Evolutionary conservation across 805 yeast genomes (phyloP).

Genomic region (Kazachstania africana): DNA sequence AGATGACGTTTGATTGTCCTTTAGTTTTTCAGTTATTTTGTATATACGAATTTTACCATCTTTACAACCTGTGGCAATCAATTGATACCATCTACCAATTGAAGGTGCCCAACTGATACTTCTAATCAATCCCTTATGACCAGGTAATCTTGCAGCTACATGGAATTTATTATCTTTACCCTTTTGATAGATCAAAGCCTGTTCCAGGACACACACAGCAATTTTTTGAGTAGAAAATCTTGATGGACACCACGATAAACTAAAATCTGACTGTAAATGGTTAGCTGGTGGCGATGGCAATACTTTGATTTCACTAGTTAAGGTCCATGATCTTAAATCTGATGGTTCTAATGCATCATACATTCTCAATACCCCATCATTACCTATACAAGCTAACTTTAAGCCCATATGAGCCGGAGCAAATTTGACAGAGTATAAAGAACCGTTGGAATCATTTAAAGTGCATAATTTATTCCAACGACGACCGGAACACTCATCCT

Average conservation of each 20-base stretch:
- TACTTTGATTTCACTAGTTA: conserved; percentile 59
- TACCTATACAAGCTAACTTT: conserved; percentile 74
- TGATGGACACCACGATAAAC: conserved; percentile 85
- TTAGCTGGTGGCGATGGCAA: conserved; percentile 63
- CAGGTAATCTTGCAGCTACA: conserved; percentile 58
- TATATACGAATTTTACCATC: conserved; percentile 87
- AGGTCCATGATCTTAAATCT: conserved; percentile 73
- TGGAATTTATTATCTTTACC: conserved; percentile 40
- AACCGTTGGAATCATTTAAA: conserved; percentile 77
- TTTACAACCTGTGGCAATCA: conserved; percentile 90
- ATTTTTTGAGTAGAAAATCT: conserved; percentile 71
- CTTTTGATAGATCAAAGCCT: conserved; percentile 64
- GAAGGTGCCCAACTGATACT: conserved; percentile 95
- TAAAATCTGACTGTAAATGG: conserved; percentile 74
- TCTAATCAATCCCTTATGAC: conserved; percentile 77
- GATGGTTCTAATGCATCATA: conserved; percentile 86
- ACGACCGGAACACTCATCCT: conserved; percentile 62
- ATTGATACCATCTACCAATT: conserved; percentile 79
- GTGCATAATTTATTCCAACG: conserved; percentile 73
- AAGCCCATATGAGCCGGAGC: conserved; percentile 79
- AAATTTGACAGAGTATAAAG: conserved; percentile 80
- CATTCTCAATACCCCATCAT: conserved; percentile 75
- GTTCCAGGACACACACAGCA: conserved; percentile 76
- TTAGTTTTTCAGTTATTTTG: conserved; percentile 42
- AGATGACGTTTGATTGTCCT: neutral